phyloP scores from a whole-genome alignment of 164 flowering plant species.

The Vitis riparia region DNA sequence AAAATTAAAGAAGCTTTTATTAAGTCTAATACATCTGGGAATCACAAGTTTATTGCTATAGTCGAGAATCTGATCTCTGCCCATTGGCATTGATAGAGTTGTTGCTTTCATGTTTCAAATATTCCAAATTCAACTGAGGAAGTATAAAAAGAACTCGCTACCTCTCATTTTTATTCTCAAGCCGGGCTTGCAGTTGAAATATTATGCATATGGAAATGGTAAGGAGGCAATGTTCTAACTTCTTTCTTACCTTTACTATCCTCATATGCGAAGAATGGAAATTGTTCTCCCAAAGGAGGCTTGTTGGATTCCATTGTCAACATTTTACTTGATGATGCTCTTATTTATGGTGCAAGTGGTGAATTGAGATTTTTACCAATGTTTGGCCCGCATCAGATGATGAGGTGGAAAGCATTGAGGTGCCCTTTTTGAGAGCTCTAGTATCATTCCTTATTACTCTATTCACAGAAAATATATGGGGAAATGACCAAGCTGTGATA shows the following conservation, averaged over 20 bases:
- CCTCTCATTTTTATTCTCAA: constrained; percentile 32
- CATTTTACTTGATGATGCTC: constrained; percentile 81
- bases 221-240: constrained; percentile 60
- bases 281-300: constrained; percentile 19
- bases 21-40: constrained; percentile 19
- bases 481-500: constrained; percentile 43
- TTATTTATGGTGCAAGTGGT: constrained; percentile 47
- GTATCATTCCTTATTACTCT: constrained; percentile 44
- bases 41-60: constrained; percentile 51
- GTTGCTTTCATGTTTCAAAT: constrained; percentile 31
- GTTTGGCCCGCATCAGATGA: constrained; percentile 45
- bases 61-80: constrained; percentile 58
- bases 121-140: constrained; percentile 21
- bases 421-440: constrained; percentile 82
- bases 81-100: constrained; percentile 57
- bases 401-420: constrained; percentile 58
- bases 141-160: constrained; percentile 19
- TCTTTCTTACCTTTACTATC: constrained; percentile 68
- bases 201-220: constrained; percentile 94
- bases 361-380: constrained; percentile 24
- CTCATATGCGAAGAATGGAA: constrained; percentile 38
- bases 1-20: constrained; percentile 17
- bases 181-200: constrained; percentile 94
- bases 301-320: constrained; percentile 54
- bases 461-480: constrained; percentile 33